Conservation (phyloP, 75 land plant genomes). For the Chamaecyparis obtusa region DNA sequence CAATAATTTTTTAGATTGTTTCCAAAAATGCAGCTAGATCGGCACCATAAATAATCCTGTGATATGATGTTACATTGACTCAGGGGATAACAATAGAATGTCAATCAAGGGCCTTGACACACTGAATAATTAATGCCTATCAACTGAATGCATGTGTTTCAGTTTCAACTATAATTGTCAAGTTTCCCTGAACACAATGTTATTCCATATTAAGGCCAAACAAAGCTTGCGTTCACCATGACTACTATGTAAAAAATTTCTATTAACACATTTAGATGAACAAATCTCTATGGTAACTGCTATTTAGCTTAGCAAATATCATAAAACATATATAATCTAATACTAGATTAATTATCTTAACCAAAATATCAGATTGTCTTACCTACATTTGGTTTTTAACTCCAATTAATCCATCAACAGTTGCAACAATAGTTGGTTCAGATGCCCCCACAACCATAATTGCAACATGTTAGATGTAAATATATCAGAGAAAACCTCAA, state of each 20-base stretch:
- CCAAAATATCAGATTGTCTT: background rate
- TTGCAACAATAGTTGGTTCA: constrained; percentile 65
- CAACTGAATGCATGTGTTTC: background rate
- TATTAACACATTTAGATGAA: background rate
- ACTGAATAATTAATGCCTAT: background rate
- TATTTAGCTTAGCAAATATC: background rate
- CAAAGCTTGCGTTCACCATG: background rate
- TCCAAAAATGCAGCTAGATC: constrained; percentile 84
- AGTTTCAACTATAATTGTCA: background rate
- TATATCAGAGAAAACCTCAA: background rate
- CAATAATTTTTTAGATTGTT: constrained; percentile 72
- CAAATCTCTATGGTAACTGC: background rate
- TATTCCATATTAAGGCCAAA: background rate
- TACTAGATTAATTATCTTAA: background rate
- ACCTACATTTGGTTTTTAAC: constrained; percentile 92
- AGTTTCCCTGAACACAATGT: background rate
- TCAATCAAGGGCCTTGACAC: background rate
- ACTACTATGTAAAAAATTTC: background rate
- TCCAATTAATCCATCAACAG: constrained; percentile 77
- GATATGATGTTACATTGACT: constrained; percentile 92
- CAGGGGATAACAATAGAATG: constrained; percentile 20
- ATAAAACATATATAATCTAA: background rate
- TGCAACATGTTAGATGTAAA: constrained; percentile 54
- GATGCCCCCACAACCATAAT: constrained; percentile 95
- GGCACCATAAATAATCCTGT: constrained; percentile 85